Evolutionary conservation across 225 moss, liverwort and hornwort species (phyloP), one percentile per base, ranked within the genome.

Genomic region (Pseudoscleropodium purum): DNA sequence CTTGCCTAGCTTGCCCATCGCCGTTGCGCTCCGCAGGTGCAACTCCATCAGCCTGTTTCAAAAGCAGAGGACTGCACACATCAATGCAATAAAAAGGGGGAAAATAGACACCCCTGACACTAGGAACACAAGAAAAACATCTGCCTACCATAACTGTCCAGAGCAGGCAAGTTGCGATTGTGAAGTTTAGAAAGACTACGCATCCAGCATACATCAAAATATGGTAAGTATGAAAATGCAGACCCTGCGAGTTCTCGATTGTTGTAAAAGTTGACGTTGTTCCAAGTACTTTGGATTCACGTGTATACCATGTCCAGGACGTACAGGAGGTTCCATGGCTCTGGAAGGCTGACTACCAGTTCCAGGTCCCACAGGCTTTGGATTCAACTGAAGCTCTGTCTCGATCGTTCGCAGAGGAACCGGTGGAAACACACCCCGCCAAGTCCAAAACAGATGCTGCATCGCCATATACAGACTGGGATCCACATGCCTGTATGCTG

Each of bases 251-350:
- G 95, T 92, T 92, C 92, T 90, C 69, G 94, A 90, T 89, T 97
- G 96, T 90, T 97, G 97, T 73, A 99, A 94, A 72, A 97, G 93
- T 91, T 97, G 98, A 80, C 95, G 95, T 76, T 97, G 97, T 76
- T 96, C 97, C 93, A 97, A 87, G 92, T 97, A 97, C 90, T 99
- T 99, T 78, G 99, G 99, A 92, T 99, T 97, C 54, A 99, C 99
- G 85, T 99, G 99, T 83, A 99, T 97, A 68, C 97, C 96, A 91
- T 99, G 99, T 61, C 96, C 99, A 89, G 99, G 93, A 77, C 99
- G 95, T 73, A 92, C 93, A 87, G 97, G 75, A 68, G 95, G 84
- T n/a, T 99, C 98, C 66, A 91, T 68, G 64, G 92, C 86, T 90
- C 96, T 93, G 67, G 92, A 86, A 84, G 94, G 85, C 90, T 92